phyloP scores from a whole-genome alignment of 495 filamentous ascomycete species.

The Aspergillus indologenus region DNA sequence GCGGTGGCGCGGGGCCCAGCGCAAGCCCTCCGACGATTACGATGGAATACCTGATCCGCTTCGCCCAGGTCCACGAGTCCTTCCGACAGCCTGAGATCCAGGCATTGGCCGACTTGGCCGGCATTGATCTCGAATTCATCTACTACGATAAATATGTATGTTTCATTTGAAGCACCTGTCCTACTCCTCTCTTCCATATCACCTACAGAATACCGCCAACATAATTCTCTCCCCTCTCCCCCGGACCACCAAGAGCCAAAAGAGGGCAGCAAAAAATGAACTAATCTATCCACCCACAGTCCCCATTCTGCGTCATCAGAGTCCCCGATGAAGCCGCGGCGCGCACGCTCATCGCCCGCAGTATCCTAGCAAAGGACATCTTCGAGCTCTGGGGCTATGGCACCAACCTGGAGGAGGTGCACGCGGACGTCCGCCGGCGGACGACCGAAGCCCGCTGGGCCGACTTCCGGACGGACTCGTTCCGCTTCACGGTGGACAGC shows the following conservation, averaged over 20 bases:
- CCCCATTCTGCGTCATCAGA: conserved; percentile 79
- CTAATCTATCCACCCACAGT: conserved; percentile 45
- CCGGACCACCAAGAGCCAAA: too few relatives aligned
- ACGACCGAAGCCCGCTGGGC: conserved; percentile 61
- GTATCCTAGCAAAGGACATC: conserved; percentile 75
- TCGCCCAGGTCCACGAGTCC: conserved; percentile 84
- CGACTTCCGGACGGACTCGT: conserved; percentile 58
- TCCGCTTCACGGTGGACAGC: conserved; percentile 77
- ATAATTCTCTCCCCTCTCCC: background rate
- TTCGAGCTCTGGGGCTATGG: conserved; percentile 87
- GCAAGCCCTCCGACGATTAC: background rate
- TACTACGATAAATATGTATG: conserved; percentile 71
- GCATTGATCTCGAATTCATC: conserved; percentile 66
- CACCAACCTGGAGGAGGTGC: conserved; percentile 61
- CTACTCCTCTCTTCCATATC: background rate
- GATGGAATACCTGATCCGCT: conserved; percentile 85
- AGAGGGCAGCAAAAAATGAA: conserved; percentile 4
- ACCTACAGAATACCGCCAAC: too few relatives aligned
- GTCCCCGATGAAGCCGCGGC: conserved; percentile 66
- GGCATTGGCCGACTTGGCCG: conserved; percentile 67
- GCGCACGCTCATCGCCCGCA: conserved; percentile 62
- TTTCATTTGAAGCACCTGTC: conserved; percentile 11
- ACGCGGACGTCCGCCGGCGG: conserved; percentile 55
- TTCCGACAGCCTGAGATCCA: conserved; percentile 88
- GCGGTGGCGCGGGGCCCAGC: background rate